A percentile compares a stretch with the other conserved stretches of the same genome.
Conservation (phyloP, 1,284 basidiomycete genomes). For the Boletellus deceptivus region DNA sequence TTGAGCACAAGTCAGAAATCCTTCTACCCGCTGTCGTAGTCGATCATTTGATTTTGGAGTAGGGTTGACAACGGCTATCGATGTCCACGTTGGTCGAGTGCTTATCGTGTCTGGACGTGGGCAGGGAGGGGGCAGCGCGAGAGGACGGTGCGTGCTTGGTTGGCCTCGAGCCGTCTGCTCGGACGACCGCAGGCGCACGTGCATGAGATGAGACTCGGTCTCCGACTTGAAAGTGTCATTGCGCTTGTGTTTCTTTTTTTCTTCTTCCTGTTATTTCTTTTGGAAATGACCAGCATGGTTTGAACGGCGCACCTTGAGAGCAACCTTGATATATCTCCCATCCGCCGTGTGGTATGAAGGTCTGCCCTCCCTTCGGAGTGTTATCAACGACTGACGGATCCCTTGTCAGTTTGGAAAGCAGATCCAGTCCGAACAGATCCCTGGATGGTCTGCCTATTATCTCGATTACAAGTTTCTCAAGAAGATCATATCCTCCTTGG, state of each 20-base stretch:
- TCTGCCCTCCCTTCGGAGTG: slow-evolving; percentile 9
- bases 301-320: slow-evolving; percentile 17
- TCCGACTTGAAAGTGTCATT: slow-evolving; percentile 9
- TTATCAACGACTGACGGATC: neutral
- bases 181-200: slow-evolving; percentile 23
- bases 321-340: slow-evolving; percentile 5
- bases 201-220: slow-evolving; percentile 22
- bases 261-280: slow-evolving; percentile 13
- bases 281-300: slow-evolving; percentile 27
- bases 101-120: no score
- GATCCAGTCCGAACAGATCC: slow-evolving; percentile 94
- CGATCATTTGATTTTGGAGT: slow-evolving; percentile 12
- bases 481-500: slow-evolving; percentile 98
- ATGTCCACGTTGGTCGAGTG: slow-evolving; percentile 7
- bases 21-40: slow-evolving; percentile 4
- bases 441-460: slow-evolving; percentile 96
- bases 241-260: neutral
- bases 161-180: neutral
- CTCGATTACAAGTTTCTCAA: slow-evolving; percentile 98
- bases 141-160: no score
- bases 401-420: slow-evolving; percentile 90
- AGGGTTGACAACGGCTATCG: slow-evolving; percentile 4
- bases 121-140: no score
- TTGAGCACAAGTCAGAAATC: slow-evolving; percentile 32
- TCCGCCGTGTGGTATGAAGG: slow-evolving; percentile 29